These are phyloP conservation scores for Pseudocercospora fijiensis DNA, from an alignment of 2,329 filamentous ascomycete species.

Conservation along the genomic window DNA sequence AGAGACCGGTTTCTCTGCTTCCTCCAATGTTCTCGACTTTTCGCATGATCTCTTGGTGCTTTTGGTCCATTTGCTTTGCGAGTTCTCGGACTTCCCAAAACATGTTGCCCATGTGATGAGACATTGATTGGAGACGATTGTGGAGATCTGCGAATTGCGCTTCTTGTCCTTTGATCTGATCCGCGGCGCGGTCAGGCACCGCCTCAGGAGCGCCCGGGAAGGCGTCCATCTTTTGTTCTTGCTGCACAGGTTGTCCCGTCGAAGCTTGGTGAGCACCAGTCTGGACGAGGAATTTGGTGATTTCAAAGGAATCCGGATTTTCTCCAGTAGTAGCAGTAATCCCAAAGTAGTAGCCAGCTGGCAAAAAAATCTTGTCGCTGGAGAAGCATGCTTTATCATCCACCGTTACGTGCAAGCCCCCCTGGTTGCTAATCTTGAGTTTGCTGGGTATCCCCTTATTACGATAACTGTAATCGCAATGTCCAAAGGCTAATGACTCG, in stretches of 20 bases:
- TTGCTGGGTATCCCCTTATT: slow-evolving; percentile 84
- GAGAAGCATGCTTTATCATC: slow-evolving; percentile 83
- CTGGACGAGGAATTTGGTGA: slow-evolving; percentile 80
- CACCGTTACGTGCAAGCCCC: slow-evolving; percentile 72
- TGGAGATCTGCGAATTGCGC: slow-evolving; percentile 81
- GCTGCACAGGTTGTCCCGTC: slow-evolving; percentile 35
- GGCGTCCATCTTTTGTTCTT: slow-evolving; percentile 37
- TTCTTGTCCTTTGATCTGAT: slow-evolving; percentile 45
- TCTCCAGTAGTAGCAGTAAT: slow-evolving; percentile 86
- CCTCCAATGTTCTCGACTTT: slow-evolving; percentile 54
- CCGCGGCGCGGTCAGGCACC: slow-evolving; percentile 38
- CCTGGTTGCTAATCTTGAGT: slow-evolving; percentile 69
- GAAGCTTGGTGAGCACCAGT: slow-evolving; percentile 41
- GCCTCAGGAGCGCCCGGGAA: slow-evolving; percentile 46
- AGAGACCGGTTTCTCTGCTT: slow-evolving; percentile 37
- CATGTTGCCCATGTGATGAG: slow-evolving; percentile 65
- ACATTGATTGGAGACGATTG: slow-evolving; percentile 73
- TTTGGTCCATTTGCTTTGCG: slow-evolving; percentile 54
- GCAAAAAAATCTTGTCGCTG: slow-evolving; percentile 72
- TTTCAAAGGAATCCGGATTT: slow-evolving; percentile 88
- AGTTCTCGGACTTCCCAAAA: slow-evolving; percentile 58
- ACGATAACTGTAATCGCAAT: slow-evolving; percentile 86
- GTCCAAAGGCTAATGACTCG: slow-evolving; percentile 85
- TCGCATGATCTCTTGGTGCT: slow-evolving; percentile 53
- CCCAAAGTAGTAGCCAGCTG: slow-evolving; percentile 77